Evolutionary conservation across 805 yeast genomes (phyloP), one percentile per base, ranked within the genome.

Genomic region (Blastobotrys mokoenaii): DNA sequence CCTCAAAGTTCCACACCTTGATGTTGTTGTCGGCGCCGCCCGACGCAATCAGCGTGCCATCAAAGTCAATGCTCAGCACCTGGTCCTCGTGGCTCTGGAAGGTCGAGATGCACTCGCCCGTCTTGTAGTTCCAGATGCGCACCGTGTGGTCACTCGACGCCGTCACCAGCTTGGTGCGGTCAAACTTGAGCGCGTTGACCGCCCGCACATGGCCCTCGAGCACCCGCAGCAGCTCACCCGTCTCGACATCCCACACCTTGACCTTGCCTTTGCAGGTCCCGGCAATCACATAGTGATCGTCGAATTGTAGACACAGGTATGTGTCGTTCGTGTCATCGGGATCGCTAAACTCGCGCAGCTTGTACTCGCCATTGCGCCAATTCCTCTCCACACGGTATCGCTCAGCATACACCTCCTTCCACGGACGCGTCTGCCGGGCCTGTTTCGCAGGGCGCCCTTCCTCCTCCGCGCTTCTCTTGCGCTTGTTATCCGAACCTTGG

Each of bases 1-100:
- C 79, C 60, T 85, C 95, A 39, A 93, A 95, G 62, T 93, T 94
- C 98, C 98, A 93, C 11, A 93, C 89, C 63, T 88, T 87, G 45
- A 93, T 83, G 0, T 95, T 87, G 51, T 77, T 75, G 66, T 93
- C 98, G 0, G 96, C 95, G 31, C 94, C 81, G 0, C 97, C 98
- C 8, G 93, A 81, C 1, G 88, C 97, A 58, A 93, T 88, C 27
- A 86, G 71, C 57, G 85, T 86, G 51, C 77, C 74, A 52, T 77
- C 78, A 53, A 87, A 84, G 63, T 90, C 97, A 43, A 93, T 87
- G 52, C 85, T 77, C 36, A 84, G 71, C 3, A 93, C 95, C 42
- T 86, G 80, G 57, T 84, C 93, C 41, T 80, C 81, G 66, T 93
- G 97, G 2, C 97, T 97, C 35, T 90, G 72, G 64, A 93, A 88